A percentile compares a stretch with the other conserved stretches of the same genome.
Evolutionary conservation across 352 stramenopile species (phyloP).

Genomic region (Phytopythium delawarense): DNA sequence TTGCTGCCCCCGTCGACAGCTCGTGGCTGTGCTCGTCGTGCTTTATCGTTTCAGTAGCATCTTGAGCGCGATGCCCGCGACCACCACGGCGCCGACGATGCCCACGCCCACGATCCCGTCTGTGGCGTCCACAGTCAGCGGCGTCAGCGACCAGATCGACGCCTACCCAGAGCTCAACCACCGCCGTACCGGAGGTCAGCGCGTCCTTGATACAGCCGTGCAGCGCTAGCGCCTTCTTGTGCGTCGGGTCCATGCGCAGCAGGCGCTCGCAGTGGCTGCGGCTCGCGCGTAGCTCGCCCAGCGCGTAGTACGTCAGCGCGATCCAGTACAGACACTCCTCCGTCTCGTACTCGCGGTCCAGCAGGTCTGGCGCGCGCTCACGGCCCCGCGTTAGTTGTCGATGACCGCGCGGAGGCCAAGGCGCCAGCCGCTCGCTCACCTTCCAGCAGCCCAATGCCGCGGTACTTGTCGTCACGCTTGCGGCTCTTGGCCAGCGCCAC

Average conservation of each 20-base stretch:
- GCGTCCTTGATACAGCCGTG: constrained; percentile 77
- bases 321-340: constrained; percentile 83
- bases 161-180: neutral
- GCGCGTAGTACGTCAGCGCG: constrained; percentile 54
- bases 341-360: constrained; percentile 40
- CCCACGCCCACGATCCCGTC: constrained; percentile 64
- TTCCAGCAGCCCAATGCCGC: constrained; percentile 66
- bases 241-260: constrained; percentile 66
- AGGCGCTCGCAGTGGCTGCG: constrained; percentile 67
- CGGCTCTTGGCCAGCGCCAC: constrained; percentile 70
- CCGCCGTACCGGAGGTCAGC: constrained; percentile 37
- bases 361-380: constrained; percentile 35
- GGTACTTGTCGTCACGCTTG: constrained; percentile 78
- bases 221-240: constrained; percentile 67
- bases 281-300: constrained; percentile 70
- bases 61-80: constrained; percentile 68
- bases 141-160: neutral
- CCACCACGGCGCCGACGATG: constrained; percentile 65
- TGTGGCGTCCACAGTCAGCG: constrained; percentile 11
- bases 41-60: constrained; percentile 71
- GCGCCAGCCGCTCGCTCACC: constrained; percentile 16
- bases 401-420: neutral
- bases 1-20: neutral
- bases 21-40: neutral
- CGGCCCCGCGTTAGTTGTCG: neutral